These are phyloP conservation scores for Mimosa pudica DNA, from an alignment of 306 rosid species.

Conservation along the genomic window DNA sequence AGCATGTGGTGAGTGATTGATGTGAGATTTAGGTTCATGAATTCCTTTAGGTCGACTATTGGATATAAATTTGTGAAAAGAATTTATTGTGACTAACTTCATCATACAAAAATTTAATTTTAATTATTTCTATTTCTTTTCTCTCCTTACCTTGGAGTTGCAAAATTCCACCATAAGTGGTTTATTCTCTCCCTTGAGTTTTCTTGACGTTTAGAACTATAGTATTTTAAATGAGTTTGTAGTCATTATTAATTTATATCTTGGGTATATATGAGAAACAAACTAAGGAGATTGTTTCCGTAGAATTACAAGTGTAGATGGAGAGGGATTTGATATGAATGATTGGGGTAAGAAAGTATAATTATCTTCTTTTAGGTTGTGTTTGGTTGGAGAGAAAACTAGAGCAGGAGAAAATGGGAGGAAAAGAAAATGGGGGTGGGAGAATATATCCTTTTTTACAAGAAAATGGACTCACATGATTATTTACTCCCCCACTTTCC, in stretches of 20 bases:
- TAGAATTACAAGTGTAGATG: background rate
- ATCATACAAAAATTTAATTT: constrained; percentile 15
- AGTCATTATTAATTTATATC: background rate
- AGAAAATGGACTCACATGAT: no score
- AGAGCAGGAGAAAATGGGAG: no score
- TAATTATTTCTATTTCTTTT: background rate
- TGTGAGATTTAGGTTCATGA: constrained; percentile 27
- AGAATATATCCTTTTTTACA: no score
- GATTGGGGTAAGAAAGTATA: no score
- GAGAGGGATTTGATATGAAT: background rate
- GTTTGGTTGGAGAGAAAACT: no score
- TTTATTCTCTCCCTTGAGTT: constrained; percentile 13
- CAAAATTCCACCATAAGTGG: constrained; percentile 24
- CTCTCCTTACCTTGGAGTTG: background rate
- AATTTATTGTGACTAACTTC: constrained; percentile 15
- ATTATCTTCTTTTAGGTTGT: no score
- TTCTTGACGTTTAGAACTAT: background rate
- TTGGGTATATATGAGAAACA: constrained; percentile 11
- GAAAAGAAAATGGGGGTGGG: no score
- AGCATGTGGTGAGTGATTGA: constrained; percentile 83
- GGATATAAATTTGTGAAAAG: constrained; percentile 14
- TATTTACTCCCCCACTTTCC: no score
- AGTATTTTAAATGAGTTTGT: background rate
- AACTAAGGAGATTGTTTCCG: background rate
- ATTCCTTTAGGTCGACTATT: constrained; percentile 22